A percentile compares a stretch with the other conserved stretches of the same genome.
phyloP scores from a whole-genome alignment of 129 eudicot genomes.

The Ambrosia trifida region DNA sequence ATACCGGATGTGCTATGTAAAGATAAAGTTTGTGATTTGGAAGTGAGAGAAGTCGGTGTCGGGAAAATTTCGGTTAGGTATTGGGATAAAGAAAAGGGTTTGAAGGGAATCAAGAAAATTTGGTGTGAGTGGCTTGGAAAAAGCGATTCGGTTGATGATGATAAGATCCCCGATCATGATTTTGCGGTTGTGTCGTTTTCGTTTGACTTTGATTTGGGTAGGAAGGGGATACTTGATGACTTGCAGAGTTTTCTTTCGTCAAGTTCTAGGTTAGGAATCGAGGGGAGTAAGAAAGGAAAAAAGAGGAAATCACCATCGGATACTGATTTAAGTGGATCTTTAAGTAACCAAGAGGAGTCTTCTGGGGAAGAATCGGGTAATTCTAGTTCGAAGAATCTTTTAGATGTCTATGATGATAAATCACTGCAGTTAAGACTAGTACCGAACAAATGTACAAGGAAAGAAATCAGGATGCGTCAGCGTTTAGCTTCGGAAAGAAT shows the following conservation, averaged over 20 bases:
- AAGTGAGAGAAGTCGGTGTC: slow-evolving; percentile 57
- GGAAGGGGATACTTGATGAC: slow-evolving; percentile 50
- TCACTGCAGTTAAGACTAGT: slow-evolving; percentile 54
- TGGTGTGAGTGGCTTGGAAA: slow-evolving; percentile 92
- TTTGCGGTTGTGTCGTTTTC: slow-evolving; percentile 68
- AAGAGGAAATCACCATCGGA: slow-evolving; percentile 64
- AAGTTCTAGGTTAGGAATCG: slow-evolving; percentile 22
- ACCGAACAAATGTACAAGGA: slow-evolving; percentile 56
- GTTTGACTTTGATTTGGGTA: slow-evolving; percentile 68
- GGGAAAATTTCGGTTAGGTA: slow-evolving; percentile 61
- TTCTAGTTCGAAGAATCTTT: slow-evolving; percentile 26
- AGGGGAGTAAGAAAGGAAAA: slow-evolving; percentile 39
- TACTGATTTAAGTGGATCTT: slow-evolving; percentile 53
- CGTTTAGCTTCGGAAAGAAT: slow-evolving; percentile 72
- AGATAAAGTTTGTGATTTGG: slow-evolving; percentile 58
- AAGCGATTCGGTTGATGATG: slow-evolving; percentile 20
- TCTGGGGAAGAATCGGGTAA: slow-evolving; percentile 57
- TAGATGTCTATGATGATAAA: slow-evolving; percentile 62
- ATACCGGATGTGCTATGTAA: slow-evolving; percentile 58
- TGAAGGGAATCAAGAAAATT: slow-evolving; percentile 45
- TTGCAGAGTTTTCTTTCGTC: slow-evolving; percentile 40
- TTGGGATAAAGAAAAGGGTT: slow-evolving; percentile 44
- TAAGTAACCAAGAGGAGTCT: slow-evolving; percentile 48
- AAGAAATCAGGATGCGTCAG: slow-evolving; percentile 59
- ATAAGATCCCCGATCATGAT: slow-evolving; percentile 48